Conservation (phyloP, 805 yeast species). For the Starmerella khaoyaiensis region DNA sequence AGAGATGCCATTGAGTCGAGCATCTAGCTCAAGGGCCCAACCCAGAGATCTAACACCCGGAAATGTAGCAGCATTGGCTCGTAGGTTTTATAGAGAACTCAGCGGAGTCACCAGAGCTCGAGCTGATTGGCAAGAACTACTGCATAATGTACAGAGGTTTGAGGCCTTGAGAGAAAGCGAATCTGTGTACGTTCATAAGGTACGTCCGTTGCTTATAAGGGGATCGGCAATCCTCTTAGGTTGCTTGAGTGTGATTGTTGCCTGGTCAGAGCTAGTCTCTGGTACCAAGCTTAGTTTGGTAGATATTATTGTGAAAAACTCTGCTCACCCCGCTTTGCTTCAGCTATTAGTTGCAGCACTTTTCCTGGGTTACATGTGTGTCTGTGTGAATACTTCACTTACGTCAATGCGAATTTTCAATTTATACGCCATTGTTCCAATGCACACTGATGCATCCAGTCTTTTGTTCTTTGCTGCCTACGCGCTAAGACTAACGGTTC, state of each 20-base stretch:
- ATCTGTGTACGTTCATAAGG: slow-evolving; percentile 7
- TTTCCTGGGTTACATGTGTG: slow-evolving; percentile 52
- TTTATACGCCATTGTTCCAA: slow-evolving; percentile 60
- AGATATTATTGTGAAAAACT: slow-evolving; percentile 34
- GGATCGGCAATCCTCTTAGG: slow-evolving; percentile 34
- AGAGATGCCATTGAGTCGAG: slow-evolving; percentile 16
- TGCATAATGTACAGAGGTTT: slow-evolving; percentile 37
- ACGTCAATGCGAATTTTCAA: slow-evolving; percentile 59
- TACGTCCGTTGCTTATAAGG: slow-evolving; percentile 38
- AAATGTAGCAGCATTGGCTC: slow-evolving; percentile 40
- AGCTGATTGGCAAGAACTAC: slow-evolving; percentile 42
- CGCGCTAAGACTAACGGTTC: slow-evolving; percentile 69
- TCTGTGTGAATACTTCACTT: slow-evolving; percentile 52
- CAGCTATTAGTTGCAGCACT: slow-evolving; percentile 33
- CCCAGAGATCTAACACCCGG: slow-evolving; percentile 27
- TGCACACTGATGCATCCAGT: slow-evolving; percentile 60
- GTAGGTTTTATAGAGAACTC: slow-evolving; percentile 39
- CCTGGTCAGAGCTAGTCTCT: slow-evolving; percentile 66
- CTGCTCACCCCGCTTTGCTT: slow-evolving; percentile 33
- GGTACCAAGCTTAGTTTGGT: slow-evolving; percentile 53
- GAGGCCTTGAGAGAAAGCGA: slow-evolving; percentile 36
- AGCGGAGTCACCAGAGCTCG: slow-evolving; percentile 42
- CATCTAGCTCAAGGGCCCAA: slow-evolving; percentile 16
- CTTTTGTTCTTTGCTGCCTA: slow-evolving; percentile 68
- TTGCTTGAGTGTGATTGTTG: slow-evolving; percentile 38